Evolutionary conservation across 2,329 filamentous ascomycete genomes (phyloP), one percentile per base, ranked within the genome.

Genomic region (Cordyceps cicadae): DNA sequence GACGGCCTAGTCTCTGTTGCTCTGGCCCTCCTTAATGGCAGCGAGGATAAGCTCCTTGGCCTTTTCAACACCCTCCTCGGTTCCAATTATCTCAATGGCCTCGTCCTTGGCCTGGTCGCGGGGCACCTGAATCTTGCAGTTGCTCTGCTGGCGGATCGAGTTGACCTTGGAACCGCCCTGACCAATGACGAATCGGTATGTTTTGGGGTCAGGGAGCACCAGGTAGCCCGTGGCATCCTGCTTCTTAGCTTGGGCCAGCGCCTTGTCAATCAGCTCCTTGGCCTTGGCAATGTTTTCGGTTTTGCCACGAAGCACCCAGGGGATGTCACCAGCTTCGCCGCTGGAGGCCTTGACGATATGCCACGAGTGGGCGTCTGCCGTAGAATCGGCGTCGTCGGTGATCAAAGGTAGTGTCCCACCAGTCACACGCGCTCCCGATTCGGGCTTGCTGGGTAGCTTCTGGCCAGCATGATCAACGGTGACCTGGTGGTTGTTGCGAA

Each of bases 61-160:
- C 73, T 89, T 82, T 75, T 97, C 90, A 43, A 96, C 85, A 14
- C 90, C 91, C 17, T 91, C 88, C 70, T 83, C 84, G 60, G 81
- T 83, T 45, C 94, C 94, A 41, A 88, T 80, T 68, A 99, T 89
- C 77, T 96, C 91, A 71, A 99, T 97, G 4, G 93, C 90, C 74
- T 97, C 92, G 54, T 83, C 81, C 64, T 77, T 79, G 51, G 78
- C 79, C 74, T 95, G 89, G 69, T 90, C 87, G 66, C 90, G 87
- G 24, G 94, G 94, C 46, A 99, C 93, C 65, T 92, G 92, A 71
- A 99, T 95, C 76, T 89, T 92, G 76, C 92, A 97, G 60, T 89
- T 90, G 56, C 92, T 97, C 79, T 94, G 86, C 77, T 90, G 91
- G 67, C 94, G 87, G 71, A 99, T 97, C 48, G 85, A 79, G 76